These are phyloP conservation scores for Oryza meyeriana DNA, from an alignment of 176 grass and related monocot genomes.

Conservation along the genomic window DNA sequence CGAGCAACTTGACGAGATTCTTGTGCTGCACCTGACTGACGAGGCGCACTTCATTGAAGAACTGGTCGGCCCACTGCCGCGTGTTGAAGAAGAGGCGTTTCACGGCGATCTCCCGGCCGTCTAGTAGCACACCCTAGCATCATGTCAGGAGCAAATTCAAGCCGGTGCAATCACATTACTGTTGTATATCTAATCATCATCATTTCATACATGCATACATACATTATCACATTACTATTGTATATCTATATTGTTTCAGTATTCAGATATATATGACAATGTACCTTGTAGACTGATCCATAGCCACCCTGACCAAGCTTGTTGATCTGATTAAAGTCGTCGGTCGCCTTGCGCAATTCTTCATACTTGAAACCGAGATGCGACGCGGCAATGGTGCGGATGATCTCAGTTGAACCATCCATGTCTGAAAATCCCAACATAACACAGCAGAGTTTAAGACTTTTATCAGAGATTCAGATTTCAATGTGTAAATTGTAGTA, in stretches of 20 bases:
- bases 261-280: not conserved
- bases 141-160: not conserved
- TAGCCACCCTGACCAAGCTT: conserved; percentile 81
- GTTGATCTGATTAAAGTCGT: conserved; percentile 67
- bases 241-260: not conserved
- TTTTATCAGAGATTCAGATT: not conserved
- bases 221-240: not conserved
- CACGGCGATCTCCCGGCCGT: conserved; percentile 75
- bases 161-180: not conserved
- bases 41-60: conserved; percentile 76
- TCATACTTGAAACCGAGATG: conserved; percentile 62
- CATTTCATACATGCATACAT: too few species aligned
- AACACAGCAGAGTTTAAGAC: not conserved
- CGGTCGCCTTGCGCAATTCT: conserved; percentile 58
- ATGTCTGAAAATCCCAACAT: conserved; percentile 30
- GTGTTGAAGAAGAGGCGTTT: conserved; percentile 74
- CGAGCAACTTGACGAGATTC: conserved; percentile 76
- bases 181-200: not conserved
- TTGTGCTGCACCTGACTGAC: conserved; percentile 88
- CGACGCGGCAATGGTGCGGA: conserved; percentile 61
- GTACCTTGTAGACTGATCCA: conserved; percentile 82
- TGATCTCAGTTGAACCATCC: conserved; percentile 50
- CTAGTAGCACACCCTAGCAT: conserved; percentile 56
- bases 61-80: conserved; percentile 65
- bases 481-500: not conserved